Evolutionary conservation across 768 basidiomycete genomes (phyloP).

Genomic region (Suillus alpinus): DNA sequence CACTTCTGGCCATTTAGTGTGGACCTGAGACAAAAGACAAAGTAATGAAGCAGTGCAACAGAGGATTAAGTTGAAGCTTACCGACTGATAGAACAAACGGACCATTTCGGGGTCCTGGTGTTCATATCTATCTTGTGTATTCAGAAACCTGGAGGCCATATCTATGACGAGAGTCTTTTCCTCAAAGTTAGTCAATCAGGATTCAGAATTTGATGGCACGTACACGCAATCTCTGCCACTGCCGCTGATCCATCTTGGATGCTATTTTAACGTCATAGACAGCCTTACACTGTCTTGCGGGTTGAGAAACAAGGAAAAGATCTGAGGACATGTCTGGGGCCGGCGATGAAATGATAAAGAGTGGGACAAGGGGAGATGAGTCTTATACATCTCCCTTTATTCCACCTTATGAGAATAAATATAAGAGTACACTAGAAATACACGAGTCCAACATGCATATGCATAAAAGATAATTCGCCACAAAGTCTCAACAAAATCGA

Average conservation of each 20-base stretch:
- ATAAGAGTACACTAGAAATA: constrained; percentile 1
- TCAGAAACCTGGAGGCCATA: neutral
- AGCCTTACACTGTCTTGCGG: neutral
- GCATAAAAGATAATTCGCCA: constrained; percentile 5
- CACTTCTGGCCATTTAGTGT: neutral
- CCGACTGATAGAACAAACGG: neutral
- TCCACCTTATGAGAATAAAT: neutral
- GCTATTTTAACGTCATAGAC: neutral
- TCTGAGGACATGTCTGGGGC: neutral
- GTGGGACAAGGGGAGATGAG: neutral
- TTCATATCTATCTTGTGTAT: neutral
- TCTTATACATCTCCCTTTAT: neutral
- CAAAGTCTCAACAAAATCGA: constrained; percentile 40
- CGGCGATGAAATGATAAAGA: neutral
- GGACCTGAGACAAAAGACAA: neutral
- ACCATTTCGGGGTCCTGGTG: neutral
- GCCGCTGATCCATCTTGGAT: neutral
- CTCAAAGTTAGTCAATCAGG: neutral
- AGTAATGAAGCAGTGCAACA: neutral
- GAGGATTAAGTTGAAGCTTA: neutral
- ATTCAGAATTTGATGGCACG: neutral
- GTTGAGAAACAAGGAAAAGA: neutral
- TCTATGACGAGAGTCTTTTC: neutral
- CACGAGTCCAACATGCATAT: constrained; percentile 7
- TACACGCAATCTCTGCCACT: neutral